Percentiles rank a stretch among this genome's conserved stretches.
Evolutionary conservation across 2,329 filamentous ascomycete species (phyloP).

Genomic region (Daldinia sp.): DNA sequence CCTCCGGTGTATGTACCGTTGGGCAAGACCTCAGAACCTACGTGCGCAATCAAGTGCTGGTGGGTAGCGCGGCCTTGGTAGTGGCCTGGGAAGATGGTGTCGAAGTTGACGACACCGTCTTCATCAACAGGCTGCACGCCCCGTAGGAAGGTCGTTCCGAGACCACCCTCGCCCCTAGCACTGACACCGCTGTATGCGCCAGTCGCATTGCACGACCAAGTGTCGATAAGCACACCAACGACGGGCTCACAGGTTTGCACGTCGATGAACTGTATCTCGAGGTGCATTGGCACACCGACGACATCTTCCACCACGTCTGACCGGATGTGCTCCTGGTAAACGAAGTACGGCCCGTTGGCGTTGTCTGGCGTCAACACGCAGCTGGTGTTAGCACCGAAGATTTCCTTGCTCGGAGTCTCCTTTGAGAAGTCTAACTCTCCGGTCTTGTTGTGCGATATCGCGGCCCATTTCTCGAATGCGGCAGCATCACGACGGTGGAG

Average conservation of each 20-base stretch:
- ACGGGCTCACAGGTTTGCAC: conserved; percentile 54
- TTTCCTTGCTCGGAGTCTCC: conserved; percentile 43
- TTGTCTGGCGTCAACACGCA: conserved; percentile 54
- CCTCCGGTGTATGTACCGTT: conserved; percentile 52
- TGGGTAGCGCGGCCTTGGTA: conserved; percentile 52
- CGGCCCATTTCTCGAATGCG: conserved; percentile 50
- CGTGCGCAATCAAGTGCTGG: conserved; percentile 53
- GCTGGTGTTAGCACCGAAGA: conserved; percentile 54
- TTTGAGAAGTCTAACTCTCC: conserved; percentile 44
- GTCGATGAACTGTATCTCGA: conserved; percentile 57
- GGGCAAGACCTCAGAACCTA: conserved; percentile 46
- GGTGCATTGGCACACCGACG: conserved; percentile 52
- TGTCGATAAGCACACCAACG: conserved; percentile 51
- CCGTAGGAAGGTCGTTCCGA: conserved; percentile 56
- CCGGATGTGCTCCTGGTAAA: conserved; percentile 53
- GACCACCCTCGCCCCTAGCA: conserved; percentile 44
- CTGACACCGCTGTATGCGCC: conserved; percentile 53
- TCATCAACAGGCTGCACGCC: conserved; percentile 56
- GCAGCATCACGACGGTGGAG: conserved; percentile 49
- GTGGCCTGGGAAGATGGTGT: conserved; percentile 57
- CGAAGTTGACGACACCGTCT: conserved; percentile 58
- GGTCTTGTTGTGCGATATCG: conserved; percentile 51
- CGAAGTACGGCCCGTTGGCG: conserved; percentile 56
- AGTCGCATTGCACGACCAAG: conserved; percentile 58
- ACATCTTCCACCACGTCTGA: conserved; percentile 51